Evolutionary conservation across 352 stramenopile species (phyloP), one percentile per base, ranked within the genome.

Genomic region (Globisporangium acanthophoron): DNA sequence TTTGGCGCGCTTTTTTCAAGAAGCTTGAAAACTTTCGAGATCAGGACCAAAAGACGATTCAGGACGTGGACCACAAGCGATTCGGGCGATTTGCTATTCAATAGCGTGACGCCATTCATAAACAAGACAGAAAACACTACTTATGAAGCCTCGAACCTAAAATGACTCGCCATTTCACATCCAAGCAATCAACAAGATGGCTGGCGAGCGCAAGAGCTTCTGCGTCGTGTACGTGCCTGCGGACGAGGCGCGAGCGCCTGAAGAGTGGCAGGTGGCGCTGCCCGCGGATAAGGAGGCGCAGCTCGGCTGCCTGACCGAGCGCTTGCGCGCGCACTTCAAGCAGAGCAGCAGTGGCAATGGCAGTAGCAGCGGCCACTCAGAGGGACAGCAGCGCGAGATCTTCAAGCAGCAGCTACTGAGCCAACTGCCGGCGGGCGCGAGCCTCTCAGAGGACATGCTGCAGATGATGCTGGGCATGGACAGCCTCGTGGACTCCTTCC

Each of bases 381-480:
- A 68, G 24, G 47, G 71, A 9, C 66, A 90, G 59, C 80, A 92
- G 58, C 59, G 83, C 44, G 82, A 85, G 61, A 87, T 83, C 9
- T 94, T 94, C 66, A 90, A 91, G 68, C 50, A 90, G 67, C 85
- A 94, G 59, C 59, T 94, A 20, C 52, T 91, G 49, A 78, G 66
- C 48, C 85, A 94, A 64, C 39, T 94, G 35, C 85, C 85, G 40
- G 71, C 81, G 45, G 82, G 76, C 49, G 66, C 80, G 21, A 69
- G 57, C 35, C 72, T 94, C 54, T 81, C 82, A 29, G 73, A 83
- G 49, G 70, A 85, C 40, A 92, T 92, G 81, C 67, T 94, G 51
- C 65, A 88, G 54, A 94, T 92, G 80, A 90, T 94, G 80, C 55
- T 92, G 27, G 40, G 90, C 70, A 94, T 94, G 85, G 85, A 94